A percentile compares a stretch with the other conserved stretches of the same genome.
Evolutionary conservation across 2,329 filamentous ascomycete genomes (phyloP).

Genomic region (Emergomyces pasteurianus): DNA sequence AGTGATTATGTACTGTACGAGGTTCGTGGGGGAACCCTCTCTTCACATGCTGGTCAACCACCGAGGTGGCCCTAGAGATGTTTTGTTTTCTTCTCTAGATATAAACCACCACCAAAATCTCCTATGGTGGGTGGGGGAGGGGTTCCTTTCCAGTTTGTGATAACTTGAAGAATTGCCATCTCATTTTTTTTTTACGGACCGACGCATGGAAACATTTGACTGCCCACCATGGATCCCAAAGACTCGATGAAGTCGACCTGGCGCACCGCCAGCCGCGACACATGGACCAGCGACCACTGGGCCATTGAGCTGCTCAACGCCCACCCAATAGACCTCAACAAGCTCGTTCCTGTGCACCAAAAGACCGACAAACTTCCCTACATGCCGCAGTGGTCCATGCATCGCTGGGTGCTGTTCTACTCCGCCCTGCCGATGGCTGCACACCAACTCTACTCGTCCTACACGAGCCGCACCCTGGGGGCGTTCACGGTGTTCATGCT

Average conservation of each 20-base stretch:
- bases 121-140: not conserved
- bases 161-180: not conserved
- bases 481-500: constrained; percentile 23
- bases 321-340: constrained; percentile 18
- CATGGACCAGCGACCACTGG: constrained; percentile 24
- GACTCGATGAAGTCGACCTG: constrained; percentile 35
- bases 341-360: constrained; percentile 26
- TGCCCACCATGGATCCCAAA: constrained; percentile 12
- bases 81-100: not conserved
- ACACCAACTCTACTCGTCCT: constrained; percentile 26
- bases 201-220: not conserved
- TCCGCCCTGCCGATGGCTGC: constrained; percentile 26
- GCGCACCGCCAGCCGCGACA: constrained; percentile 16
- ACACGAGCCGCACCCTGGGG: constrained; percentile 21
- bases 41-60: not conserved
- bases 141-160: not conserved
- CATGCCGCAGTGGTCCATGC: constrained; percentile 24
- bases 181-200: not conserved
- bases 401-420: constrained; percentile 31
- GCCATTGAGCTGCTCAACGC: constrained; percentile 21
- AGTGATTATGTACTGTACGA: not conserved
- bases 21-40: not conserved
- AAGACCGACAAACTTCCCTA: constrained; percentile 34
- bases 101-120: not conserved
- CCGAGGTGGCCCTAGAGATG: not conserved